Base-by-base conservation (phyloP, 768 basidiomycete species). In the Polyporus arcularius region DNA sequence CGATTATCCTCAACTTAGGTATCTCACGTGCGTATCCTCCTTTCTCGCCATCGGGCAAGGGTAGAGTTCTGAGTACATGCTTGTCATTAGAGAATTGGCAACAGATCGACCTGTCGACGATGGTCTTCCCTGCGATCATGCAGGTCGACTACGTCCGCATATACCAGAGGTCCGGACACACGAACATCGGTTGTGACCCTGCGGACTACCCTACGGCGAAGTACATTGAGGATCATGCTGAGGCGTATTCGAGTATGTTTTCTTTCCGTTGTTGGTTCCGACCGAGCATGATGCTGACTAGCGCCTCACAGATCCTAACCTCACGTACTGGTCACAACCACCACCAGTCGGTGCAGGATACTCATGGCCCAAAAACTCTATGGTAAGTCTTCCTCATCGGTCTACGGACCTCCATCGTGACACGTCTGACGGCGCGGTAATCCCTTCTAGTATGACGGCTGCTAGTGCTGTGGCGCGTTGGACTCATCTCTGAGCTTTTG, bases 111-210 rank as follows among this genome's bases (percentile, higher is more conserved):
- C 58, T 80, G 43, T 55, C 75, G 26, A 80, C 86, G 45, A 79
- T 92, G 79, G 71, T 73, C 26, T 91, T 90, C 79, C 90, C 90
- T 0, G 82, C 85, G 0, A 83, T 85, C 65, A 80, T 92, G 78
- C 76, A 81, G 42, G 74, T 93, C 40, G 90, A 94, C 71, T 94
- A 92, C 70, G 86, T 94, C 42, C 81, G 92, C 28, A 88, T 94
- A 18, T 94, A 92, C 71, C 91, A 92, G 73, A 74, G 84, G 52
- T 77, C 80, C 63, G 84, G 81, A 3, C 61, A 74, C 53, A 74
- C 65, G 32, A 90, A 89, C 67, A 68, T 86, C 30, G 89, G 90
- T 2, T 93, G 91, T 69, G 77, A 84, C 69, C 90, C 90, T 0
- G 64, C 72, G 30, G 77, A 81, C 46, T 84, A 81, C 63, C 91